Evolutionary conservation across 192 early-diverging fungal genomes (phyloP), one percentile per base, ranked within the genome.

Genomic region (Coemansia javaensis): DNA sequence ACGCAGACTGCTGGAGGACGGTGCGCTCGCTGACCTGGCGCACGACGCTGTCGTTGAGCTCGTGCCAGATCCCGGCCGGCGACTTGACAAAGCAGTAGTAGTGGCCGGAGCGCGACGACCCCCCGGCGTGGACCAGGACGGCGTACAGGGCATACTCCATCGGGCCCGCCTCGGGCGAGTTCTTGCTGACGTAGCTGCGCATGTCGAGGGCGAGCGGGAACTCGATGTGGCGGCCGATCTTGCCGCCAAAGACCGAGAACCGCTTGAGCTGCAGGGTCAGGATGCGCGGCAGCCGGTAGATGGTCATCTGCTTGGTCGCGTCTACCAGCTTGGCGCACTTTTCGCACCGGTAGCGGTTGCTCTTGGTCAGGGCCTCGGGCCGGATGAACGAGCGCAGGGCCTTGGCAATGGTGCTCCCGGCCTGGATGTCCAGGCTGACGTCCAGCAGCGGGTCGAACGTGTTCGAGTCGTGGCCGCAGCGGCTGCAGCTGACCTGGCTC

Each of bases 211-310:
- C 50, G 21, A 81, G 72, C 1, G 80, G 77, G 49, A 86, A 93
- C 31, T 59, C 54, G 33, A 93, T 63, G 28, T 66, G 71, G 37
- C 75, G 76, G 39, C 47, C 73, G 36, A 93, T 81, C 73, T 95
- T 95, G 16, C 77, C 82, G 30, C 74, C 60, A 51, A 69, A 59
- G 12, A 42, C 49, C 31, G 79, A 84, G 56, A 95, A 95, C 14
- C 92, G 78, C 67, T 95, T 95, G 27, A 95, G 68, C 37, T 95
- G 92, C 18, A 95, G 47, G 7, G 74, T 82, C 28, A 95, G 52
- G 21, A 86, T 73, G 28, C 75, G 66, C 20, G 92, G 92, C 13
- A 86, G 66, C 21, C 78, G 63, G 34, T 88, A 77, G 13, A 95
- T 74, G 0, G 85, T 82, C 78, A 91, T 81, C 49, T 85, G 79